Evolutionary conservation across 345 rosid species (phyloP), one percentile per base, ranked within the genome.

Genomic region (Rhodamnia rubescens): DNA sequence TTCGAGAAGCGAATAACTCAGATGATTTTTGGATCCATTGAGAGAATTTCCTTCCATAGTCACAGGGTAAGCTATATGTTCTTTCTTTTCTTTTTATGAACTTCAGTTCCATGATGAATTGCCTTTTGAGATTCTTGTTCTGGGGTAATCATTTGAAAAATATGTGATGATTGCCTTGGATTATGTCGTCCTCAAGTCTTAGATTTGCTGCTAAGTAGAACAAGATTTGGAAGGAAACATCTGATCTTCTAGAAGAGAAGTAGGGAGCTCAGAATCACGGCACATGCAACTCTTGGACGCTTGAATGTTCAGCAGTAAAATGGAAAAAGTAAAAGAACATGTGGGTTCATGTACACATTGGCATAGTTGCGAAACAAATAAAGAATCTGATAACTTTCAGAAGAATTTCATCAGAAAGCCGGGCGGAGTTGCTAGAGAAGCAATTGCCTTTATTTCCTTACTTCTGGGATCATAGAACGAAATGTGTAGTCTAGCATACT

Each of bases 101-200:
- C 75, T 29, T 64, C 75, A 29, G 40, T 16, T 64, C 42, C 22
- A 32, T 3, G 42, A 29, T 29, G 75, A 11, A 64, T 64, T 64
- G 44, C 75, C 12, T 64, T 3, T 3, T 4, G 44, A 44, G 32
- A 20, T 54, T 32, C 32, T 4, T 64, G 22, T 64, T 64, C 75
- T 64, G 29, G 8, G 32, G 11, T 16, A 64, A 3, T 20, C 24
- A 94, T 87, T 95, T 96, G 16, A 94, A 64, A 64, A 16, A 8
- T 64, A 29, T 64, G 75, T 36, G 29, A 64, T 36, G 75, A 64
- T 64, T 64, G 22, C 75, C 75, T 64, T 64, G 44, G 22, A 64
- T 64, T 64, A 29, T 64, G 75, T 64, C 75, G 40, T 64, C 75
- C 75, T 15, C 5, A 5, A 64, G 10, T 64, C 75, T 7, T 29